Evolutionary conservation across 306 rosid species (phyloP).

Genomic region (Alnus glutinosa): DNA sequence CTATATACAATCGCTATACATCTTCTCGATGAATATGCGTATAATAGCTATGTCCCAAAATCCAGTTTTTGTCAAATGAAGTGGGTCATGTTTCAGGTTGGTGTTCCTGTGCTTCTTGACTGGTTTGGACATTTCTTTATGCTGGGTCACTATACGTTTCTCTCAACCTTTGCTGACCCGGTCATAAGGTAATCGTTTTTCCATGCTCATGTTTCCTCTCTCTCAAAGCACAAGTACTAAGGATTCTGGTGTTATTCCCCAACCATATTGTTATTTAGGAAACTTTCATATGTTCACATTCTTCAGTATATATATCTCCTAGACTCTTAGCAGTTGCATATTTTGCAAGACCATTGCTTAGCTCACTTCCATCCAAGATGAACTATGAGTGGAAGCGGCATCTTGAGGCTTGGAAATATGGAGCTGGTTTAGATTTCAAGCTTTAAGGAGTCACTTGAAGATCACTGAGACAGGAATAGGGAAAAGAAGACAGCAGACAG

Average conservation of each 20-base stretch:
- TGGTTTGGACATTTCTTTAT: slow-evolving; percentile 82
- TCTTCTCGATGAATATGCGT: background rate
- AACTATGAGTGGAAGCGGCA: slow-evolving; percentile 70
- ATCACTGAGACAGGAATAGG: slow-evolving; percentile 5
- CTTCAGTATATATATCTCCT: slow-evolving; percentile 2
- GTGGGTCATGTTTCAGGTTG: slow-evolving; percentile 57
- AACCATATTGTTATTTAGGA: slow-evolving; percentile 10
- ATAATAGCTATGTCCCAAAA: background rate
- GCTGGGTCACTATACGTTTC: slow-evolving; percentile 79
- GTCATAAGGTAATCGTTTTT: slow-evolving; percentile 56
- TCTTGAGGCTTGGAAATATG: slow-evolving; percentile 95
- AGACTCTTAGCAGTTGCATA: slow-evolving; percentile 21
- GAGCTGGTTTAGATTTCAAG: slow-evolving; percentile 93
- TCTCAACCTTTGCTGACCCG: slow-evolving; percentile 72
- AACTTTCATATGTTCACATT: background rate
- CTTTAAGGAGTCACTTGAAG: slow-evolving; percentile 33
- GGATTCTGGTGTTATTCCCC: background rate
- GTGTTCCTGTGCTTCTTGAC: slow-evolving; percentile 78
- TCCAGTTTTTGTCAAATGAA: slow-evolving; percentile 8
- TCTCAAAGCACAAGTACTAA: background rate
- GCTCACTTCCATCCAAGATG: slow-evolving; percentile 53
- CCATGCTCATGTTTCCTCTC: background rate
- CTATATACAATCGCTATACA: background rate
- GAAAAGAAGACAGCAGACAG: background rate
- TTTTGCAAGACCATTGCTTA: slow-evolving; percentile 56